Base-by-base conservation (phyloP, 2,329 filamentous ascomycete species). In the Colletotrichum costaricense region DNA sequence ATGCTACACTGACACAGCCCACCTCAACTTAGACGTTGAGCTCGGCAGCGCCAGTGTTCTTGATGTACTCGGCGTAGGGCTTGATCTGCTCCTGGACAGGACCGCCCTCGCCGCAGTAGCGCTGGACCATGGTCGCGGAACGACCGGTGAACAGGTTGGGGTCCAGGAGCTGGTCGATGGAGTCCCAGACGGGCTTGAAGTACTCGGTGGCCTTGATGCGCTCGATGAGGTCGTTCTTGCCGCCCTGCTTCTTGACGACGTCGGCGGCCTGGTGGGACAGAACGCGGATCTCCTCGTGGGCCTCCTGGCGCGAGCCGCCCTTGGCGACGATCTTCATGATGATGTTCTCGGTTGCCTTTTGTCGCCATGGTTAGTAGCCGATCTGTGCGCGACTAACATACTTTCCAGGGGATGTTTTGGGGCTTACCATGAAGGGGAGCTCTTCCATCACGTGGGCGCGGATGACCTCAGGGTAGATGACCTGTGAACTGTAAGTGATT, bases 201-300 rank as follows among this genome's bases (percentile, higher is more conserved):
- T 94, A 98, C 56, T 90, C 86, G 55, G 88, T 92, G 64, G 84
- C 86, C 80, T 90, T 90, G 80, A 98, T 95, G 16, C 95, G 87
- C 75, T 93, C 91, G 22, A 97, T 90, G 24, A 74, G 49, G 52
- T 74, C 72, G 72, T 74, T 75, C 12, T 55, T 22, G 28, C 72
- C 94, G 54, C 72, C 81, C 77, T 88, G 82, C 56, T 84, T 78
- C 80, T 88, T 87, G 35, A 88, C 86, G 54, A 93, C 91, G 38
- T 88, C 86, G 56, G 88, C 89, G 0, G 95, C 94, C 83, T 97
- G 87, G 84, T 95, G 93, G 2, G 90, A 94, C 57, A 98, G 88
- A 1, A 98, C 93, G 8, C 93, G 92, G 78, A 98, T 95, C 82
- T 96, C 86, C 84, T 98, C 95, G 83, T 98, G 95, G 1, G 94